Percentiles rank a stretch among this genome's conserved stretches.
Evolutionary conservation across 129 eudicot species (phyloP).

Genomic region (Pittosporum tobira): DNA sequence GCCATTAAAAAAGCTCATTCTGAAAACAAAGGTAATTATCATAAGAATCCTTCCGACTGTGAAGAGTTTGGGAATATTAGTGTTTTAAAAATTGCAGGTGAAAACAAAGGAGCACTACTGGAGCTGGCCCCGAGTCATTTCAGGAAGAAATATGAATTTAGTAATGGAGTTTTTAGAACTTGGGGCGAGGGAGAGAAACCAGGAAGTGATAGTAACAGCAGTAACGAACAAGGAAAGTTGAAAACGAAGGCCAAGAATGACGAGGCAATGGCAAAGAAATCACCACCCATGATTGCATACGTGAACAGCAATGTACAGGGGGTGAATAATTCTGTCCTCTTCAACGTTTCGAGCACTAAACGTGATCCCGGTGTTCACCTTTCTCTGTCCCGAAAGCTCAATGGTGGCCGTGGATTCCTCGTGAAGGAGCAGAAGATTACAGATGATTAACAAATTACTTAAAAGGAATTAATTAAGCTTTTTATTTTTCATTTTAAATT

Average conservation of each 20-base stretch:
- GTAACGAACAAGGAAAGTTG: constrained; percentile 2
- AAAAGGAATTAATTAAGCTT: neutral
- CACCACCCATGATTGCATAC: constrained; percentile 26
- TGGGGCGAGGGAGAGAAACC: constrained; percentile 12
- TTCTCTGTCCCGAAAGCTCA: constrained; percentile 26
- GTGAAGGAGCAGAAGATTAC: constrained; percentile 10
- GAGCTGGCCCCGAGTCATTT: constrained; percentile 36
- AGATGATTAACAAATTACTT: neutral
- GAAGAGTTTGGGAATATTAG: constrained; percentile 43
- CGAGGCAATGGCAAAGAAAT: constrained; percentile 9
- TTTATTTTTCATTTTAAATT: constrained; percentile 2
- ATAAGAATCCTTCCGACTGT: constrained; percentile 22
- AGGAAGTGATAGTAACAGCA: constrained; percentile 5
- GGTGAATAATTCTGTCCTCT: constrained; percentile 46
- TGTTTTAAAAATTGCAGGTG: constrained; percentile 48
- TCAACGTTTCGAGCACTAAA: constrained; percentile 23
- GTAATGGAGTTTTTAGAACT: constrained; percentile 4
- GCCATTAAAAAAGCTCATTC: constrained; percentile 4
- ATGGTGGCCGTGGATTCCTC: constrained; percentile 13
- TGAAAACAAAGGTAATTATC: constrained; percentile 19
- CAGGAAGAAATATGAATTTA: constrained; percentile 12
- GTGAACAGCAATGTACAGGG: constrained; percentile 72
- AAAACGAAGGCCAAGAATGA: neutral
- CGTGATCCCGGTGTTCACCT: constrained; percentile 61
- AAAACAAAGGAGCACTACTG: constrained; percentile 59